Base-by-base conservation (phyloP, 192 early-diverging fungal genomes). In the Allomyces javanicus region DNA sequence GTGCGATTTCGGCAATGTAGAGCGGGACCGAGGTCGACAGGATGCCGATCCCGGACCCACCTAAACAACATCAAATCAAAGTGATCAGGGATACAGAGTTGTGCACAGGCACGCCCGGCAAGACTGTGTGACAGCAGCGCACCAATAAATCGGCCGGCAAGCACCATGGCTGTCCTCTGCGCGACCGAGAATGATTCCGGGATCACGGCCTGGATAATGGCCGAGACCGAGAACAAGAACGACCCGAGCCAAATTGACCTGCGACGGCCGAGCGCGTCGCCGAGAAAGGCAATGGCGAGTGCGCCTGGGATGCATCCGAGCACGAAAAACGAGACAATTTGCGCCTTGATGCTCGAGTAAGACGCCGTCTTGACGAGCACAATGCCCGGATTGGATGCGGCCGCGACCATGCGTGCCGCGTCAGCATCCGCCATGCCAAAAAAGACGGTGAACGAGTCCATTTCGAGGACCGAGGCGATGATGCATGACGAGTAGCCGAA, bases 1-100 rank as follows among this genome's bases (percentile, higher is more conserved):
- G 89, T 25, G 91, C 83, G 24, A 92, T 85, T 65, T 94, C 92
- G n/a, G 90, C 86, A 72, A 87, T 85, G 68, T 82, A 87, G 24
- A 89, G 68, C 24, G 86, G 83, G 7, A 90, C 86, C 25, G 81
- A 77, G 79, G 86, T 85, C 25, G 85, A 83, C 24, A 86, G 76
- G 22, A 83, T 58, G 33, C 33, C 33, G 0, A 40, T 40, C 9
- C 33, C 33, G 33, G 33, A 40, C 33, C 33, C 33, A 7, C 33
- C 33, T 40, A 40, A 40, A 26, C 26, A 26, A 1, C 26, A 26
- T 26, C 26, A 4, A 26, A 26, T 26, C 1, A 26, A 26, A 26
- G 26, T 26, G 26, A 4, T 26, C 26, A 26, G 26, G 26, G 4
- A 26, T 3, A 26, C 26, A 26, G 26, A 1, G 26, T 26, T 26